phyloP scores from a whole-genome alignment of 2,329 filamentous ascomycete species.

The Alternaria sp. region DNA sequence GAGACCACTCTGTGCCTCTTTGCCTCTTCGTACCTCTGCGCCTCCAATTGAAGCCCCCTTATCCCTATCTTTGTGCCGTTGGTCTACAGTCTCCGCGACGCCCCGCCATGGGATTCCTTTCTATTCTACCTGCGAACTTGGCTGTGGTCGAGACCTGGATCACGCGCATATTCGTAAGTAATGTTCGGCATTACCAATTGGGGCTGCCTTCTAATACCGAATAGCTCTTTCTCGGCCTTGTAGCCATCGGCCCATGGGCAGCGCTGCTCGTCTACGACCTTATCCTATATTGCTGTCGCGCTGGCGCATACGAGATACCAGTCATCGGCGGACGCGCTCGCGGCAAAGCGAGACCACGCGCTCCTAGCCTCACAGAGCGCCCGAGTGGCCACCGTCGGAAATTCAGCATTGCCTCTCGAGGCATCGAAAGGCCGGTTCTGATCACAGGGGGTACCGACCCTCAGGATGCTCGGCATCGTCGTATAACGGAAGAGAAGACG shows the following conservation, averaged over 20 bases:
- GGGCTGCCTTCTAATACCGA: neutral
- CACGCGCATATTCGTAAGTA: constrained; percentile 65
- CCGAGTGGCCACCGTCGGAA: constrained; percentile 57
- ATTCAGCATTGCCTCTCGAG: constrained; percentile 51
- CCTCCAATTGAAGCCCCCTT: neutral
- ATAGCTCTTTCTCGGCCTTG: constrained; percentile 65
- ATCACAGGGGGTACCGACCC: constrained; percentile 27
- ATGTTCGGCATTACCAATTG: no score
- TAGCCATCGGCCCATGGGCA: constrained; percentile 68
- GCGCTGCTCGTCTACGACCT: constrained; percentile 69
- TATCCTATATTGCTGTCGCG: constrained; percentile 66
- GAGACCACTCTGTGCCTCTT: neutral
- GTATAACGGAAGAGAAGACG: constrained; percentile 28
- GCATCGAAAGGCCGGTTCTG: constrained; percentile 24
- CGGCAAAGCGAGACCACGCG: constrained; percentile 65
- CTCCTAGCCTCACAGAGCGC: constrained; percentile 66
- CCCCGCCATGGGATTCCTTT: constrained; percentile 66
- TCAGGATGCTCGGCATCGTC: constrained; percentile 35
- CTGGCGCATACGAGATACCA: constrained; percentile 64
- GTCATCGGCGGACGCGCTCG: constrained; percentile 66
- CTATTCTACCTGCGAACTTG: constrained; percentile 66
- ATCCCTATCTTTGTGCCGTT: neutral
- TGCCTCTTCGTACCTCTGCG: neutral
- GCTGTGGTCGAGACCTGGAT: constrained; percentile 67
- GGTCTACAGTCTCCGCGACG: neutral